Evolutionary conservation across 2,329 filamentous ascomycete genomes (phyloP).

Genomic region (Diaporthe amygdali): DNA sequence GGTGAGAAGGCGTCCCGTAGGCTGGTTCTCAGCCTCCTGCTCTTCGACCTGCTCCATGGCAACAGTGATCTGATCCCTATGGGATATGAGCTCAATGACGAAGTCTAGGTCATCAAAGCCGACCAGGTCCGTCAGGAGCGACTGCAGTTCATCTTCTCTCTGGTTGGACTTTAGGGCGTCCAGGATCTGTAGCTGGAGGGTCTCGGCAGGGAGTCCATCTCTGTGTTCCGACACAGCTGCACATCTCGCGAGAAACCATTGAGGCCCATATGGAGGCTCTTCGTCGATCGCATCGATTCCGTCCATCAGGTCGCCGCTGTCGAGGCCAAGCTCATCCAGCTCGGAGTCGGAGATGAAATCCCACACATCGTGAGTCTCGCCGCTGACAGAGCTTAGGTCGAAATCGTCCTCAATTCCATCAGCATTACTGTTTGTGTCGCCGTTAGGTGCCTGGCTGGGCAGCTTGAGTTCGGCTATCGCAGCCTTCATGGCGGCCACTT

Average conservation of each 20-base stretch:
- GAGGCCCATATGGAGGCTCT: conserved; percentile 53
- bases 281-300: conserved; percentile 36
- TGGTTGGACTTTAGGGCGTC: conserved; percentile 72
- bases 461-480: conserved; percentile 76
- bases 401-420: conserved; percentile 66
- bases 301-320: conserved; percentile 45
- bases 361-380: conserved; percentile 84
- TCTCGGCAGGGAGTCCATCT: conserved; percentile 69
- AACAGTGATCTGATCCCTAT: conserved; percentile 70
- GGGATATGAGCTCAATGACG: conserved; percentile 85
- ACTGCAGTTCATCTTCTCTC: conserved; percentile 87
- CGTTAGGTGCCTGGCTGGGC: conserved; percentile 44
- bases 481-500: conserved; percentile 84
- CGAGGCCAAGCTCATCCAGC: conserved; percentile 57
- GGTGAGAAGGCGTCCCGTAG: conserved; percentile 66
- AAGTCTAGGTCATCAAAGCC: conserved; percentile 95
- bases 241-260: conserved; percentile 78
- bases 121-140: conserved; percentile 84
- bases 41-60: conserved; percentile 37
- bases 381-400: conserved; percentile 56
- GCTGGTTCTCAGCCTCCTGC: conserved; percentile 33
- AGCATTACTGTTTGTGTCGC: conserved; percentile 55
- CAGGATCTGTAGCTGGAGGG: conserved; percentile 79
- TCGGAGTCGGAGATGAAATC: conserved; percentile 86
- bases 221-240: conserved; percentile 66